Percentiles rank a stretch among this genome's conserved stretches.
phyloP scores from a whole-genome alignment of 1,284 basidiomycete genomes.

The Cutaneotrichosporon cyanovorans region DNA sequence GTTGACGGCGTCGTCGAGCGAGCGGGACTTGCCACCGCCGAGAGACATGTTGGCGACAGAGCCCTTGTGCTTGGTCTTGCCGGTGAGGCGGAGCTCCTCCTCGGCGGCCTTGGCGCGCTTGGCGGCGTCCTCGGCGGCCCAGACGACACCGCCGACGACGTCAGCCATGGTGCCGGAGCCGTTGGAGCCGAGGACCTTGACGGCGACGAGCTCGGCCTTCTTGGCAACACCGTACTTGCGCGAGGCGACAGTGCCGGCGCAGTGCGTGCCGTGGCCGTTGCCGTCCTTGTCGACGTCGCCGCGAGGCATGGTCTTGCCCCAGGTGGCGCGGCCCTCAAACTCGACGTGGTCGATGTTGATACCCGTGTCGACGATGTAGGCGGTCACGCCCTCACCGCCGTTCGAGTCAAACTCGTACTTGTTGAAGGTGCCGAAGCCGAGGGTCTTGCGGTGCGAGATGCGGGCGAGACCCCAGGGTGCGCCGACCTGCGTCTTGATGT shows the following conservation, averaged over 20 bases:
- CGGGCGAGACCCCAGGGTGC: conserved; percentile 98
- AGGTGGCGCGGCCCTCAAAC: conserved; percentile 75
- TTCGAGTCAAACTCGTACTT: conserved; percentile 68
- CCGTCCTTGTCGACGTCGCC: conserved; percentile 69
- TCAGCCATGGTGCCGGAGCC: conserved; percentile 96
- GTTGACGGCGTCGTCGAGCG: conserved; percentile 80
- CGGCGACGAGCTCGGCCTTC: conserved; percentile 79
- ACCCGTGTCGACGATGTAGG: conserved; percentile 55
- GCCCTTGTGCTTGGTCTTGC: conserved; percentile 74
- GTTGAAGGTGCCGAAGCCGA: conserved; percentile 77
- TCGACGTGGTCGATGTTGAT: conserved; percentile 81
- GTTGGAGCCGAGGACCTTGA: conserved; percentile 92
- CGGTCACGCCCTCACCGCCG: conserved; percentile 87
- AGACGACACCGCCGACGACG: conserved; percentile 77
- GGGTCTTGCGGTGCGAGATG: conserved; percentile 75
- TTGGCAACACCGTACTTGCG: conserved; percentile 88
- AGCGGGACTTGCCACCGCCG: conserved; percentile 86
- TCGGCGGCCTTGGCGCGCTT: conserved; percentile 53
- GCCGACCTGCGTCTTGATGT: conserved; percentile 55
- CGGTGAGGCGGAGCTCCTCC: conserved; percentile 58
- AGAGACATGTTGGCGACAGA: conserved; percentile 98
- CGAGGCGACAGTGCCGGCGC: conserved; percentile 73
- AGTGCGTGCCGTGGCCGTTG: conserved; percentile 65
- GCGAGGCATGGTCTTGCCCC: conserved; percentile 74
- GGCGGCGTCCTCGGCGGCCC: conserved; percentile 64